Conservation (phyloP, 352 stramenopile species). For the Pythium brassicae region DNA sequence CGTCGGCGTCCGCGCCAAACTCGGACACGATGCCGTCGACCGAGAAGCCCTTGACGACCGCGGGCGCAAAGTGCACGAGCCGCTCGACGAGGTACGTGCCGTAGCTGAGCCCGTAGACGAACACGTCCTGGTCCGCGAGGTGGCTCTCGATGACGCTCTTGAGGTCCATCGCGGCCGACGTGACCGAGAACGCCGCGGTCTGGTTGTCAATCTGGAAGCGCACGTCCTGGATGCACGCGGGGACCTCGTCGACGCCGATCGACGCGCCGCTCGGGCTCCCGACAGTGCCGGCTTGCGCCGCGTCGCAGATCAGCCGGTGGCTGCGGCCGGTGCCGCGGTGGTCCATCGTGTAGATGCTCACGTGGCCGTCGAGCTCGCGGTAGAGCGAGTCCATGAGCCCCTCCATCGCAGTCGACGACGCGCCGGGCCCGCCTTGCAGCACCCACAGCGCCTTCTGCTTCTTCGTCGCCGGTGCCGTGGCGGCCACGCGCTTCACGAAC, state of each 20-base stretch:
- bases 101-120: slow-evolving; percentile 76
- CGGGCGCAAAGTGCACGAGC: slow-evolving; percentile 49
- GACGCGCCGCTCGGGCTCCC: slow-evolving; percentile 45
- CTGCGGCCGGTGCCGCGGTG: slow-evolving; percentile 61
- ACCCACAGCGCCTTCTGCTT: slow-evolving; percentile 59
- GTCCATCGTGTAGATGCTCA: slow-evolving; percentile 69
- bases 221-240: slow-evolving; percentile 66
- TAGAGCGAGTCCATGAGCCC: slow-evolving; percentile 57
- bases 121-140: slow-evolving; percentile 49
- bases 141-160: slow-evolving; percentile 43
- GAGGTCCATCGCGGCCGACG: slow-evolving; percentile 66
- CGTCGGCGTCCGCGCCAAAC: slow-evolving; percentile 37
- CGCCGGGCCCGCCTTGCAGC: slow-evolving; percentile 61
- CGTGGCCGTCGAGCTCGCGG: slow-evolving; percentile 36
- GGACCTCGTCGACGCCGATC: slow-evolving; percentile 54
- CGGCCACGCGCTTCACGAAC: slow-evolving; percentile 55
- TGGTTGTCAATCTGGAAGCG: slow-evolving; percentile 73
- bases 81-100: slow-evolving; percentile 69
- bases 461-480: background rate
- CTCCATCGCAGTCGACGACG: slow-evolving; percentile 70
- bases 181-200: slow-evolving; percentile 62
- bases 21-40: slow-evolving; percentile 73
- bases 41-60: slow-evolving; percentile 39
- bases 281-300: slow-evolving; percentile 36
- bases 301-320: slow-evolving; percentile 47